Base-by-base conservation (phyloP, 1,284 basidiomycete species). In the Porodaedalea pini region DNA sequence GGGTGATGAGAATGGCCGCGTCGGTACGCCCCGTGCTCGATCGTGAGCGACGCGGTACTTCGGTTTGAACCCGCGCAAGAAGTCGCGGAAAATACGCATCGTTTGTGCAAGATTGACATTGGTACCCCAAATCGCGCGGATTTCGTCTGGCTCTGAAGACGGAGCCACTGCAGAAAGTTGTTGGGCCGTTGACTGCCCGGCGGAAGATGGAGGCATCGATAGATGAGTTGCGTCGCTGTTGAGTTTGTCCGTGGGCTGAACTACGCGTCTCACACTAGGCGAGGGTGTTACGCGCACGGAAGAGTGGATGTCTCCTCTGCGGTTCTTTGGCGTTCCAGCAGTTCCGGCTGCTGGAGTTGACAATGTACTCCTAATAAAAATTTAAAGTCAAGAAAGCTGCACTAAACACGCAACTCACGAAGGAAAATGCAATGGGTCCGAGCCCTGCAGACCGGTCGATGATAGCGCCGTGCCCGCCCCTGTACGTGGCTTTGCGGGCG, bases 61-160 rank as follows among this genome's bases (percentile, higher is more conserved):
- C 56, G 88, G 85, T 68, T 97, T 97, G 80, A 98, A 99, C 0
- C 91, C 90, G 50, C 82, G 83, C 56, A 99, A 74, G 71, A 98
- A 98, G 49, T 91, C 85, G 48, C 86, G 83, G 77, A 98, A 98
- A 27, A 87, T 73, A 66, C 88, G 87, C 91, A 98, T 97, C 10
- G 90, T 90, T 70, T 97, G 91, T 4, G 83, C 80, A 21, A 98
- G 81, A 63, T 91, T 90, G 62, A 99, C 93, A 2, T 89, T 94
- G 0, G 96, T 99, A 36, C 96, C 96, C 96, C 96, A 98, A 64
- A 98, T 93, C 23, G 89, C 93, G 59, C 92, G 90, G 60, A 92
- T 86, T 59, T 90, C 89, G 61, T 91, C 81, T 2, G 86, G 83
- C 61, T 89, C 85, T 54, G 87, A 83, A 1, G 83, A 78, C 1